Conservation (phyloP, 306 rosid genomes). For the Fragaria nilgerrensis region DNA sequence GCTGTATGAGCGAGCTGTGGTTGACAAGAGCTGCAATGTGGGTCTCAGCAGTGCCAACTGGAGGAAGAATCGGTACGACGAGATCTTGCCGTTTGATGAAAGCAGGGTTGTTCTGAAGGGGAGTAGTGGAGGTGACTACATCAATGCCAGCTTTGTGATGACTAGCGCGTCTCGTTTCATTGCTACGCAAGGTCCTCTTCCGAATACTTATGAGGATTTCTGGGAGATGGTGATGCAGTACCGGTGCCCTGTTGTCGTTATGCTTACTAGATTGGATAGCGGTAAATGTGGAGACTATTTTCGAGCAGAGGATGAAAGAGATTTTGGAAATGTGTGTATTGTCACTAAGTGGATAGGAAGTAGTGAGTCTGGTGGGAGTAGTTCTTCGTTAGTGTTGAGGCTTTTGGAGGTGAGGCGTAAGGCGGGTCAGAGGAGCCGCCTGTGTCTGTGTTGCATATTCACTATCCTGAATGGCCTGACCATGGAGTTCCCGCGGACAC, state of each 20-base stretch:
- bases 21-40: constrained; percentile 44
- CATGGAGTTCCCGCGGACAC: constrained; percentile 91
- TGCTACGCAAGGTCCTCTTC: constrained; percentile 93
- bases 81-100: constrained; percentile 70
- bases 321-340: not conserved
- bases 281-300: not conserved
- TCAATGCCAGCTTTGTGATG: constrained; percentile 75
- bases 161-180: constrained; percentile 57
- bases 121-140: constrained; percentile 27
- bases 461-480: constrained; percentile 94
- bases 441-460: constrained; percentile 75
- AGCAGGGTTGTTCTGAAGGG: constrained; percentile 68
- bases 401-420: constrained; percentile 7
- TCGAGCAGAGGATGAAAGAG: not conserved
- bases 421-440: constrained; percentile 50
- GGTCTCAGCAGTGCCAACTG: constrained; percentile 58
- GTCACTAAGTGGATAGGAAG: not conserved
- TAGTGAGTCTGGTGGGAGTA: not conserved
- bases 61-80: constrained; percentile 64
- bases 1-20: constrained; percentile 34
- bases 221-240: constrained; percentile 88
- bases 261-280: constrained; percentile 66
- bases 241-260: constrained; percentile 70
- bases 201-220: constrained; percentile 82
- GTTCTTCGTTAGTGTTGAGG: not conserved